Evolutionary conservation across 805 yeast genomes (phyloP), one percentile per base, ranked within the genome.

Genomic region (Candida jianshihensis): DNA sequence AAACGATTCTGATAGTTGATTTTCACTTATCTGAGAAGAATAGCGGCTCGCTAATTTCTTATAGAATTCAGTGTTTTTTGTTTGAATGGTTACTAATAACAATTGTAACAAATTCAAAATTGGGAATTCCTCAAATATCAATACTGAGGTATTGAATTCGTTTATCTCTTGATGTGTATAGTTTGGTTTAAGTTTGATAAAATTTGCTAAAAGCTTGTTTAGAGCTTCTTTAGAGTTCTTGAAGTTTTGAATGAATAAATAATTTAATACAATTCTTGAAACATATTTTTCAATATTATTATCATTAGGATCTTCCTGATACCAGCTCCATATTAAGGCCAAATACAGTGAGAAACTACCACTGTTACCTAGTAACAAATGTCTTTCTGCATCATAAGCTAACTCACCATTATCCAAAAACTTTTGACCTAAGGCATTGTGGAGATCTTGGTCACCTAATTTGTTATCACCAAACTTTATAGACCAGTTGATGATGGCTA

Each of bases 381-480:
- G 83, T 49, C 75, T 69, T 58, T 84, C 94, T n/a, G 89, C 84
- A 37, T 77, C 79, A 37, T 75, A 70, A 25, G 70, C 71, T 38
- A 70, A 50, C 33, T 71, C 74, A 16, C 63, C 65, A 26, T 54
- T 46, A 21, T 64, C 65, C 35, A 76, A 59, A 34, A 86, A 64
- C 53, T 84, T 78, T 25, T 68, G 58, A 3, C 96, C 96, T 41
- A 87, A 68, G 10, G 80, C 68, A 46, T 79, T 79, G 53, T 86
- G 87, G 38, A 92, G 63, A 31, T 75, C 77, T 6, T 81, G 71
- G 52, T 87, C 95, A 5, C 96, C 96, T 43, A 73, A 71, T 37
- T 71, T 71, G 36, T 61, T 63, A 0, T 63, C 65, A 5, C 75
- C 65, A 36, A 56, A 60, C 41, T 68, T 68, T 31, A 60, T 58